Base-by-base conservation (phyloP, 2,329 filamentous ascomycete genomes). In the Stachybotrys chartarum region DNA sequence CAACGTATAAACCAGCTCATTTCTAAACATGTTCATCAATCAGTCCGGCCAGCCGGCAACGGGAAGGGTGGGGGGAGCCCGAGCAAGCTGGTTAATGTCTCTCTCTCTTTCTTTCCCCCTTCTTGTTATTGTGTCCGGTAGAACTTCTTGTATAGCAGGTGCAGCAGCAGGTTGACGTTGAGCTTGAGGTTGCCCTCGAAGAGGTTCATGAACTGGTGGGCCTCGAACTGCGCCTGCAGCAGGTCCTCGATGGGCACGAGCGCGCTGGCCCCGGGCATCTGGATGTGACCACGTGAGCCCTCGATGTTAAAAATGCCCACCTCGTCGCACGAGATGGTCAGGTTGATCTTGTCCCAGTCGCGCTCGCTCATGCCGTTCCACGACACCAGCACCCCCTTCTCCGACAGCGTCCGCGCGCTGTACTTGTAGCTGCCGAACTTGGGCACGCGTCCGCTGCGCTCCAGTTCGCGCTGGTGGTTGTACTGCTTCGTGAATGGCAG, bases 351-450 rank as follows among this genome's bases (percentile, higher is more conserved):
- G 65, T 93, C 89, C 86, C 88, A 96, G 69, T 96, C 90, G 14
- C 35, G 35, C 61, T 96, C 90, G 14, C 80, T 78, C 63, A 93
- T 91, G 39, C 91, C 91, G 55, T 84, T 82, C 91, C 94, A 97
- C n/a, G 85, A 82, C 35, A 99, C 90, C 16, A 99, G 79, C 7
- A 97, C 94, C 54, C 94, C 94, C 75, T 96, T 97, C 68, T 97
- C 93, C 2, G 86, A 87, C 7, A 99, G 83, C 52, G 88, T 86
- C 53, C 91, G 87, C 5, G 91, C 92, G 54, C 89, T 93, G 77
- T 99, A 99, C 76, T 97, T 97, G 84, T 88, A 99, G 44, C 90
- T 95, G 59, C 95, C 94, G 68, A 99, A 99, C 70, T 96, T 96
- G 71, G 96, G 95, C 54, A 96, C 90, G 52, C 93, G 90, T 31